Conservation (phyloP, 495 filamentous ascomycete genomes). For the Durotheca rogersii region DNA sequence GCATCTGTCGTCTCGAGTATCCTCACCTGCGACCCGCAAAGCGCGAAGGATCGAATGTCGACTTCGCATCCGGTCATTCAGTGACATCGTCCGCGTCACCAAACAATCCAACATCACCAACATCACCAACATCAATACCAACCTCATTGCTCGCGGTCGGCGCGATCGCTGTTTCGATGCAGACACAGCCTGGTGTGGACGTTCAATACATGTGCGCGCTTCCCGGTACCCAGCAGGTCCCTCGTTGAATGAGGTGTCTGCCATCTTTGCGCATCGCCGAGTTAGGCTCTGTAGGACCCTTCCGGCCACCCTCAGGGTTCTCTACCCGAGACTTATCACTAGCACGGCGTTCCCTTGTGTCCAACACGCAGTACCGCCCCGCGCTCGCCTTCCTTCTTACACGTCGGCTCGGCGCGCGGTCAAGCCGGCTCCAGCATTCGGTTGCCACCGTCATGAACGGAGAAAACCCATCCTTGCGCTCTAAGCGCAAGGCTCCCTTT, state of each 20-base stretch:
- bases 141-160: not conserved
- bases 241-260: conserved; percentile 23
- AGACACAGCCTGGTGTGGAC: not conserved
- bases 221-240: conserved; percentile 2
- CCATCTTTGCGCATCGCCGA: conserved; percentile 28
- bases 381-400: not conserved
- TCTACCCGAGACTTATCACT: not conserved
- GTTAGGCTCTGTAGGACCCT: conserved; percentile 17
- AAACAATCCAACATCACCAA: not conserved
- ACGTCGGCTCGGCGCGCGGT: conserved; percentile 10
- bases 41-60: not conserved
- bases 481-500: conserved; percentile 52
- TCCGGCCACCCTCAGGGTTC: not conserved
- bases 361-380: not conserved
- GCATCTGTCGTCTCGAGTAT: not conserved
- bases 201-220: conserved; percentile 11
- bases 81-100: conserved; percentile 11
- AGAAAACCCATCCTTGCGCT: conserved; percentile 38
- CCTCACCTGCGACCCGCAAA: not conserved
- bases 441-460: conserved; percentile 43
- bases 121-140: conserved; percentile 1
- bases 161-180: not conserved
- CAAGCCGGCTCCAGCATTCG: conserved; percentile 6
- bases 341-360: conserved; percentile 1
- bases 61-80: not conserved